Percentiles rank a stretch among this genome's conserved stretches.
phyloP scores from a whole-genome alignment of 768 basidiomycete species.

The Psilocybe cubensis region DNA sequence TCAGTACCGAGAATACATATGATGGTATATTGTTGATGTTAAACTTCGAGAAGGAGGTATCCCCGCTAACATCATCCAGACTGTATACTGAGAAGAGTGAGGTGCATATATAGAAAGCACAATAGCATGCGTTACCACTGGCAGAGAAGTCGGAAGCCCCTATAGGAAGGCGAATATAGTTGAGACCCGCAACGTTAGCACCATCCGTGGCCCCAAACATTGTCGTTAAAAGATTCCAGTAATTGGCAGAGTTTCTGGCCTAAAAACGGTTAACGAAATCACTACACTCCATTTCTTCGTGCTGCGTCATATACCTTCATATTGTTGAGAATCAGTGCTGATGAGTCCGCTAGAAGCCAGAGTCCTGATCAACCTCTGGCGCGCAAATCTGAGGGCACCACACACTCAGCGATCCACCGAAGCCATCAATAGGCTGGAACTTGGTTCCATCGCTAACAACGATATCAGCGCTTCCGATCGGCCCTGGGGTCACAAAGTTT shows the following conservation, averaged over 20 bases:
- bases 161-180: constrained; percentile 69
- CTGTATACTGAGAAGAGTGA: constrained; percentile 52
- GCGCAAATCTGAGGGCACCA: background rate
- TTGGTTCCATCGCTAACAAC: constrained; percentile 53
- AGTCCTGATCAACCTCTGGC: background rate
- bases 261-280: constrained; percentile 21
- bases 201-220: constrained; percentile 68
- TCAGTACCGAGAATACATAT: constrained; percentile 63
- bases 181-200: constrained; percentile 65
- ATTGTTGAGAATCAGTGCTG: constrained; percentile 60
- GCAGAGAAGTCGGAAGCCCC: constrained; percentile 79
- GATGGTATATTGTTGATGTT: constrained; percentile 61
- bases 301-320: constrained; percentile 54
- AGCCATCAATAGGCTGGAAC: constrained; percentile 70
- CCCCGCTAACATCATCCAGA: constrained; percentile 64
- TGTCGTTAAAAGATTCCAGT: constrained; percentile 59
- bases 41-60: constrained; percentile 61
- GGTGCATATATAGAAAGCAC: background rate
- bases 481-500: constrained; percentile 60
- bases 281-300: background rate
- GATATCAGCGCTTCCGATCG: constrained; percentile 64
- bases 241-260: constrained; percentile 55
- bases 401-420: constrained; percentile 68
- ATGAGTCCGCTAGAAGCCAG: constrained; percentile 62
- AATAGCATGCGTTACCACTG: constrained; percentile 36